A percentile compares a stretch with the other conserved stretches of the same genome.
phyloP scores from a whole-genome alignment of 176 grass and related monocot genomes.

The Oryza nivara region DNA sequence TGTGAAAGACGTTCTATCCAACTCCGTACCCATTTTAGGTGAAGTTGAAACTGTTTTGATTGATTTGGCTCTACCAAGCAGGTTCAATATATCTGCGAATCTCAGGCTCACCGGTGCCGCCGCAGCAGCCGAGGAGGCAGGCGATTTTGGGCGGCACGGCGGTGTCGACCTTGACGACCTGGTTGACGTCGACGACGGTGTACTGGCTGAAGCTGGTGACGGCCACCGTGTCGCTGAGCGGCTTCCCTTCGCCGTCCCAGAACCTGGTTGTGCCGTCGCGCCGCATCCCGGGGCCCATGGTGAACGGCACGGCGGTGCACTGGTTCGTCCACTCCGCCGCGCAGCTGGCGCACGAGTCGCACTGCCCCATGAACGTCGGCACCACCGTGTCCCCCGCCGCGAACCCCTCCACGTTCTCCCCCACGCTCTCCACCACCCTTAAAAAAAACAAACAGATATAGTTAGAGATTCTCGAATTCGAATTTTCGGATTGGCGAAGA shows the following conservation, averaged over 20 bases:
- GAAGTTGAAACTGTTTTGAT: too few relatives aligned
- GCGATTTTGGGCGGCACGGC: constrained; percentile 60
- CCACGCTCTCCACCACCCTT: constrained; percentile 86
- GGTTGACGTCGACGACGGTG: constrained; percentile 71
- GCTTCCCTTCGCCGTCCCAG: constrained; percentile 48
- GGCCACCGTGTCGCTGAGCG: constrained; percentile 53
- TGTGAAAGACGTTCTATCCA: too few relatives aligned
- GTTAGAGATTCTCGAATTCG: not conserved
- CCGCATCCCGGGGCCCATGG: constrained; percentile 49
- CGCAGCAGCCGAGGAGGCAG: constrained; percentile 74
- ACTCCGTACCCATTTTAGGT: too few relatives aligned
- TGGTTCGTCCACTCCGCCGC: constrained; percentile 51
- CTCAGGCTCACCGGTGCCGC: constrained; percentile 44
- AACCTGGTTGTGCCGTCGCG: constrained; percentile 69
- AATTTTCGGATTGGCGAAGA: not conserved
- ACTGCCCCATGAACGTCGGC: constrained; percentile 68
- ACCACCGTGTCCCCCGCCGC: constrained; percentile 60
- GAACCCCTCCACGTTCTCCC: constrained; percentile 58
- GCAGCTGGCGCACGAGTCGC: constrained; percentile 58
- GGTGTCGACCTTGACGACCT: constrained; percentile 58
- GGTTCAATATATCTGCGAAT: too few relatives aligned
- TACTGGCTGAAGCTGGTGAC: constrained; percentile 83
- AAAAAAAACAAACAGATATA: not conserved
- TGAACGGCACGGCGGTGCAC: constrained; percentile 51
- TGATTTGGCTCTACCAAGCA: too few relatives aligned